Evolutionary conservation across 352 stramenopile species (phyloP).

Genomic region (Pythium scleroteichum): DNA sequence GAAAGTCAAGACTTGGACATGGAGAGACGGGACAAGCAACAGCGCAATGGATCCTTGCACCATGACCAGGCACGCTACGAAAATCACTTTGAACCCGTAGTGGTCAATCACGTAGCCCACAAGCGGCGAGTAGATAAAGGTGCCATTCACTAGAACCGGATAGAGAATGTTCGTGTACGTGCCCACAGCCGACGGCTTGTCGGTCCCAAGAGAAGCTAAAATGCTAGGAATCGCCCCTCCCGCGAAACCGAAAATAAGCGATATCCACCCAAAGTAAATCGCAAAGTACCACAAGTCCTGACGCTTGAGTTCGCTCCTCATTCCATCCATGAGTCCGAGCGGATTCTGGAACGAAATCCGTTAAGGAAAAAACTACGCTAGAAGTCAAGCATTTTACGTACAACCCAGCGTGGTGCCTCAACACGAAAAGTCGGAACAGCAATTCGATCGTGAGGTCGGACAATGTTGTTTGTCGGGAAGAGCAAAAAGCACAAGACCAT

Average conservation of each 20-base stretch:
- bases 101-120: slow-evolving; percentile 77
- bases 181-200: slow-evolving; percentile 31
- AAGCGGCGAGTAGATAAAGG: slow-evolving; percentile 74
- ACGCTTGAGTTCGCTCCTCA: slow-evolving; percentile 54
- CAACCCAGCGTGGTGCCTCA: slow-evolving; percentile 56
- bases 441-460: slow-evolving; percentile 41
- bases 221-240: slow-evolving; percentile 76
- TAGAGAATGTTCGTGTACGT: slow-evolving; percentile 75
- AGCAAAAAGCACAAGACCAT: slow-evolving; percentile 57
- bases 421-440: slow-evolving; percentile 51
- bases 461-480: slow-evolving; percentile 78
- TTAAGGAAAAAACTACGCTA: not conserved
- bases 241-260: slow-evolving; percentile 77
- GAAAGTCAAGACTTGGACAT: slow-evolving; percentile 64
- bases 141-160: slow-evolving; percentile 76
- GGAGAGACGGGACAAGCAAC: slow-evolving; percentile 61
- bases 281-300: slow-evolving; percentile 79
- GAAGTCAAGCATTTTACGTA: slow-evolving; percentile 21
- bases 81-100: slow-evolving; percentile 81
- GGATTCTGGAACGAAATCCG: slow-evolving; percentile 40
- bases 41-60: slow-evolving; percentile 66
- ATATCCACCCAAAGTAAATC: slow-evolving; percentile 80
- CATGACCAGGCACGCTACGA: slow-evolving; percentile 58
- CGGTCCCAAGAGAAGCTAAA: slow-evolving; percentile 38
- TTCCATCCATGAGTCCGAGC: slow-evolving; percentile 51